Evolutionary conservation across 371 early-diverging fungal species (phyloP).

Genomic region (Zychaea mexicana): DNA sequence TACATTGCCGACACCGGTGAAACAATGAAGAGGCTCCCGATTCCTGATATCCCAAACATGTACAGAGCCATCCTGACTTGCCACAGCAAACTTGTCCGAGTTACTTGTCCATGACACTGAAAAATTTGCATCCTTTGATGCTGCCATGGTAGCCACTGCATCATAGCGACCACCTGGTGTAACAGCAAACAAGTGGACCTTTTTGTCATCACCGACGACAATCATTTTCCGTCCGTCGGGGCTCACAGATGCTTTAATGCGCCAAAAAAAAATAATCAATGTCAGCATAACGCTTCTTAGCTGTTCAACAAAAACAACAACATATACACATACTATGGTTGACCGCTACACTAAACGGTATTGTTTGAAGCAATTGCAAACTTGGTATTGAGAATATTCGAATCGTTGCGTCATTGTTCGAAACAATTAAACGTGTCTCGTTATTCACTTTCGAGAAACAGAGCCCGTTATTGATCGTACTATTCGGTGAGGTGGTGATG

Average conservation of each 20-base stretch:
- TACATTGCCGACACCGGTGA: conserved; percentile 32
- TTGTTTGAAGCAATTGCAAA: conserved; percentile 64
- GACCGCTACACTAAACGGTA: conserved; percentile 84
- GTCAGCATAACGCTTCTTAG: background rate
- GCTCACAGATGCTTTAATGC: conserved; percentile 57
- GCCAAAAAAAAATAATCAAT: background rate
- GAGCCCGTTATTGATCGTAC: conserved; percentile 91
- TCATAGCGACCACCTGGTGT: conserved; percentile 61
- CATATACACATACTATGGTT: conserved; percentile 63
- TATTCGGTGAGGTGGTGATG: conserved; percentile 75
- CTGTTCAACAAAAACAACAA: background rate
- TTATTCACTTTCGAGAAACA: conserved; percentile 71
- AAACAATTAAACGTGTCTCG: conserved; percentile 73
- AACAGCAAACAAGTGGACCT: conserved; percentile 79
- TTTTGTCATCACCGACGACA: conserved; percentile 83
- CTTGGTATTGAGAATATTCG: conserved; percentile 81
- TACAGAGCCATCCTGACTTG: conserved; percentile 85
- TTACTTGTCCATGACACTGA: conserved; percentile 77
- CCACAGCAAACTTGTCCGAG: conserved; percentile 75
- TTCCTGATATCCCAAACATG: conserved; percentile 69
- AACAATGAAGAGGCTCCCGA: conserved; percentile 40
- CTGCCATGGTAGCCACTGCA: conserved; percentile 73
- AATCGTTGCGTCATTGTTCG: conserved; percentile 95
- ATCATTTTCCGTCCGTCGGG: conserved; percentile 80
- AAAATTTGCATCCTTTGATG: conserved; percentile 29